A percentile compares a stretch with the other conserved stretches of the same genome.
These are phyloP conservation scores for Fusarium miscanthi DNA, from an alignment of 2,329 filamentous ascomycete species.

Conservation along the genomic window DNA sequence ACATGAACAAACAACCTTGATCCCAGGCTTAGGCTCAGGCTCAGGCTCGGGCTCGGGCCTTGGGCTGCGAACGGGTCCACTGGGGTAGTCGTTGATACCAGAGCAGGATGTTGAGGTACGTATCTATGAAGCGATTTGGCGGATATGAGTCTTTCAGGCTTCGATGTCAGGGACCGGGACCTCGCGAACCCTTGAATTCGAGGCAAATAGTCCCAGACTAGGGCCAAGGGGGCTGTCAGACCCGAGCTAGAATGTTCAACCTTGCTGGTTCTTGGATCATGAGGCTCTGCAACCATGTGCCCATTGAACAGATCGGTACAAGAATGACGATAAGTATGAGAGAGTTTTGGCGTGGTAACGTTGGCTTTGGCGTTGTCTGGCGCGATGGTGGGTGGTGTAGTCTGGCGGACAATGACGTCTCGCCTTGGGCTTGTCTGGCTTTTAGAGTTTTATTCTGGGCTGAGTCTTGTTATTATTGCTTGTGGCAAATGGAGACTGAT, in stretches of 20 bases:
- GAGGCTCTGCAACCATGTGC: conserved; percentile 41
- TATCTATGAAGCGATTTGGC: conserved; percentile 11
- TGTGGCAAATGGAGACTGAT: conserved; percentile 31
- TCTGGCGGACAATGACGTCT: conserved; percentile 41
- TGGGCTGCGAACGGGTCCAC: conserved; percentile 32
- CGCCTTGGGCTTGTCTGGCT: conserved; percentile 1
- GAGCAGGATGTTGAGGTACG: neutral
- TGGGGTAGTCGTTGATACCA: conserved; percentile 4
- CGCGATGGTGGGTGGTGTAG: conserved; percentile 10
- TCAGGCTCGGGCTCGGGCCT: conserved; percentile 3
- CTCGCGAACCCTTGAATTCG: conserved; percentile 27
- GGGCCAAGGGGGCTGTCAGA: conserved; percentile 20
- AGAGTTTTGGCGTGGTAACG: conserved; percentile 24
- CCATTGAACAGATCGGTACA: neutral
- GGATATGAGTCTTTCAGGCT: conserved; percentile 27
- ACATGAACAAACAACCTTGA: conserved; percentile 17
- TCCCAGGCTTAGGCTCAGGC: conserved; percentile 14
- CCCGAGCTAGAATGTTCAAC: conserved; percentile 26
- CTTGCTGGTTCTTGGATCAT: conserved; percentile 33
- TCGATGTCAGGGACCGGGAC: conserved; percentile 31
- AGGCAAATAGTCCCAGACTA: conserved; percentile 16
- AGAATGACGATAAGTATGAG: conserved; percentile 5
- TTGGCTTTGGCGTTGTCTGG: conserved; percentile 15
- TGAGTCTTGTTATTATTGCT: conserved; percentile 31
- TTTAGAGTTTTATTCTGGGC: conserved; percentile 11